Percentiles rank a stretch among this genome's conserved stretches.
Evolutionary conservation across 164 flowering plant species (phyloP).

Genomic region (Kingdonia uniflora): DNA sequence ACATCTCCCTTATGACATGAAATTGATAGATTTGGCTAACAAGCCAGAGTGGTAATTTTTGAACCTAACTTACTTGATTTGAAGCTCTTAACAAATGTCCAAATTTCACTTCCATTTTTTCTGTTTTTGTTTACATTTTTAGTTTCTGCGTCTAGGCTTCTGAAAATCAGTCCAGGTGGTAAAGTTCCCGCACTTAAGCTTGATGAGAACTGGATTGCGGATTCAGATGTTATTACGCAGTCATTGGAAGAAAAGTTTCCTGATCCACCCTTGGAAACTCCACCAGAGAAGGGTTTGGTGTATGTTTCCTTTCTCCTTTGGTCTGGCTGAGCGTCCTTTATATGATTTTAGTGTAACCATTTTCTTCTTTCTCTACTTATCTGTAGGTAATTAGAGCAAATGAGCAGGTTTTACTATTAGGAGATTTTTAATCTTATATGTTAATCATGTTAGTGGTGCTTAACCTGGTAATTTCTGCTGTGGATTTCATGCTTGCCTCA

Average conservation of each 20-base stretch:
- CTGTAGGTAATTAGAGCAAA: no score
- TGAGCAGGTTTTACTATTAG: no score
- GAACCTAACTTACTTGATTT: no score
- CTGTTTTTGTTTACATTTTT: no score
- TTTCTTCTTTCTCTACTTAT: no score
- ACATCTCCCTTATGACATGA: slow-evolving; percentile 74
- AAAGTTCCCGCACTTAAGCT: slow-evolving; percentile 81
- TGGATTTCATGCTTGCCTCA: no score
- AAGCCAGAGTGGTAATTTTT: slow-evolving; percentile 83
- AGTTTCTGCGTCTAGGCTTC: slow-evolving; percentile 41
- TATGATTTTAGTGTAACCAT: no score
- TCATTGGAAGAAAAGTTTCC: slow-evolving; percentile 78
- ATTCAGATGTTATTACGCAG: slow-evolving; percentile 88
- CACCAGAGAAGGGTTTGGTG: slow-evolving; percentile 84
- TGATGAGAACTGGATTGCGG: slow-evolving; percentile 86
- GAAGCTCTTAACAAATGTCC: no score
- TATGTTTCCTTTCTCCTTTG: slow-evolving; percentile 23
- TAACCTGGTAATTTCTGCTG: no score
- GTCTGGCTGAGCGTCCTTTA: no score
- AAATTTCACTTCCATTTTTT: neutral
- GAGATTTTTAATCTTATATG: no score
- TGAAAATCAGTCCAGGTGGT: slow-evolving; percentile 68
- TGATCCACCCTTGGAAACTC: slow-evolving; percentile 60
- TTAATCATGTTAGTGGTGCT: no score
- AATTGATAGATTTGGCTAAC: slow-evolving; percentile 66